These are phyloP conservation scores for Nemophila menziesii DNA, from an alignment of 257 asterid genomes.

Conservation along the genomic window DNA sequence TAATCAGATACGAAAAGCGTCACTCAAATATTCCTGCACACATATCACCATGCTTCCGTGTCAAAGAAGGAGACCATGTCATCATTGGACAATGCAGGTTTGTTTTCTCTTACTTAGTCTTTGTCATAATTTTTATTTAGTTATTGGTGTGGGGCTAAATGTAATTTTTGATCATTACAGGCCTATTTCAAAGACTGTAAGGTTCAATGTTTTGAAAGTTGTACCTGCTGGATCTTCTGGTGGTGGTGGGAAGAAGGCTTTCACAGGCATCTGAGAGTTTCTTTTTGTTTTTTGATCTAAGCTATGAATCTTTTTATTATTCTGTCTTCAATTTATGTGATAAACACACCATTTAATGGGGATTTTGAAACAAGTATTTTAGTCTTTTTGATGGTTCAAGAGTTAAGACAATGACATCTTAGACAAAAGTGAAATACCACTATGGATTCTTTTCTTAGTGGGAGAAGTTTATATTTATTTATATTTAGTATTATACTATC, in stretches of 20 bases:
- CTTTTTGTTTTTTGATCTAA: not conserved
- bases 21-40: slow-evolving; percentile 82
- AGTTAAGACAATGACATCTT: too few species aligned
- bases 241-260: slow-evolving; percentile 1
- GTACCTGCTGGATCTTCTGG: slow-evolving; percentile 6
- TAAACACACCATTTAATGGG: too few species aligned
- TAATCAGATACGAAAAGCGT: slow-evolving; percentile 65
- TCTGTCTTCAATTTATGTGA: too few species aligned
- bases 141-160: not conserved
- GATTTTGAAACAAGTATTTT: too few species aligned
- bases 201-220: slow-evolving; percentile 2
- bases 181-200: slow-evolving; percentile 3
- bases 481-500: too few species aligned
- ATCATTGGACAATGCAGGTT: slow-evolving; percentile 84
- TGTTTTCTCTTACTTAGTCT: not conserved
- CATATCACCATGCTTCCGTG: slow-evolving; percentile 27
- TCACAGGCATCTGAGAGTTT: not conserved
- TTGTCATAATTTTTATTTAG: not conserved
- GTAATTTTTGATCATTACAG: not conserved
- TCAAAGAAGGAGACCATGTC: slow-evolving; percentile 60
- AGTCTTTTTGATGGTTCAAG: too few species aligned
- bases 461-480: too few species aligned
- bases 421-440: too few species aligned
- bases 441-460: too few species aligned
- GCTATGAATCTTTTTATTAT: too few species aligned